Conservation (phyloP, 23 red algal species). For the Gracilaria domingensis region DNA sequence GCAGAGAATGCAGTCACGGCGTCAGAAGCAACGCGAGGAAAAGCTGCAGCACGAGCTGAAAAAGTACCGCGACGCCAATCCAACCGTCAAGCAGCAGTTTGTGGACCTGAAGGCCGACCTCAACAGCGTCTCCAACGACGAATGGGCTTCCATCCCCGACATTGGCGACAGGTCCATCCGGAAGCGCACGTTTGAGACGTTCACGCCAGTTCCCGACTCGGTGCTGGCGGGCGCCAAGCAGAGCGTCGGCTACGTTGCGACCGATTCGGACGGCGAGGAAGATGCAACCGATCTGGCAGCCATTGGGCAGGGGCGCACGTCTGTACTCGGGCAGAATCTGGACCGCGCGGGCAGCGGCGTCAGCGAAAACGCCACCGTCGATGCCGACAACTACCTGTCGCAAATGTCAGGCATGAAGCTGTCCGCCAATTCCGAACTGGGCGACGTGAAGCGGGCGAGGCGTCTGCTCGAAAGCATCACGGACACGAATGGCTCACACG, state of each 20-base stretch:
- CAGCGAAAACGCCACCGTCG: slow-evolving; percentile 57
- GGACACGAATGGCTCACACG: slow-evolving; percentile 72
- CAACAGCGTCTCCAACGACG: slow-evolving; percentile 43
- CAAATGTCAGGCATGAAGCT: slow-evolving; percentile 63
- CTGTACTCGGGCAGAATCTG: slow-evolving; percentile 75
- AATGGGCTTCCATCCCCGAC: slow-evolving; percentile 85
- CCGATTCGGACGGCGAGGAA: slow-evolving; percentile 43
- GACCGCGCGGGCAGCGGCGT: slow-evolving; percentile 52
- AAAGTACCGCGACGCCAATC: slow-evolving; percentile 67
- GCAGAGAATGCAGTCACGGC: slow-evolving; percentile 66
- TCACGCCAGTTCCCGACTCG: slow-evolving; percentile 82
- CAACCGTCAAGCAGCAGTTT: slow-evolving; percentile 81
- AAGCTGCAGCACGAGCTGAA: slow-evolving; percentile 48
- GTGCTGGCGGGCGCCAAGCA: slow-evolving; percentile 49
- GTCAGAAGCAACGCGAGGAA: slow-evolving; percentile 66
- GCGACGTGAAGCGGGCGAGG: slow-evolving; percentile 82
- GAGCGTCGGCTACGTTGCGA: slow-evolving; percentile 31
- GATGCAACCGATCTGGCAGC: slow-evolving; percentile 77
- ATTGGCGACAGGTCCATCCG: slow-evolving; percentile 77
- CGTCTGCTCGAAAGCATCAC: slow-evolving; percentile 77
- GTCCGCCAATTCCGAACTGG: slow-evolving; percentile 52
- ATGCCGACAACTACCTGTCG: slow-evolving; percentile 80
- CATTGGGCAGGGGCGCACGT: slow-evolving; percentile 71
- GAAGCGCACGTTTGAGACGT: slow-evolving; percentile 73
- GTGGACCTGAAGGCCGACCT: slow-evolving; percentile 79